Base-by-base conservation (phyloP, 495 filamentous ascomycete genomes). In the Geopyxis carbonaria region DNA sequence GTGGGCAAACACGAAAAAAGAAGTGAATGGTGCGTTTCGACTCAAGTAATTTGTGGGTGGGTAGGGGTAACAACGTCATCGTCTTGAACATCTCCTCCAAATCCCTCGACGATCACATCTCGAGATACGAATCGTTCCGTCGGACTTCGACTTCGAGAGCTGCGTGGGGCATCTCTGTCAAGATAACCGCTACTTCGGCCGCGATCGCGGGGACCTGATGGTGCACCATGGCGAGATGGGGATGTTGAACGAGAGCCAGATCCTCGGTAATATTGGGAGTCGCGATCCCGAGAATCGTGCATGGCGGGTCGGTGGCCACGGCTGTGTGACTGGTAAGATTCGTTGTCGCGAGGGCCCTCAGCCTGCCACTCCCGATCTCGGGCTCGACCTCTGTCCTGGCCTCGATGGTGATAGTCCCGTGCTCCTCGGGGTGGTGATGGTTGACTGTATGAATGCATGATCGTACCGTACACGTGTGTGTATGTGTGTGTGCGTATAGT, bases 61-160 rank as follows among this genome's bases (percentile, higher is more conserved):
- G 50, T 45, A 45, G 51, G 52, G 51, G 46, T 54, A 53, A 53
- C 51, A 56, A 56, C 52, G 51, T 56, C 55, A 51, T 56, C 52
- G 43, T 56, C 52, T 57, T 46, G 42, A 32, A 51, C 35, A 25
- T 56, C 52, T 38, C 35, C 42, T 37, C 52, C 52, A 46, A 56
- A 27, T 41, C 52, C 52, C 23, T 56, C 52, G 42, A 56, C 45
- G 34, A 56, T 56, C 30, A 56, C 52, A 47, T 56, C 52, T 36
- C 52, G 45, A 10, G 47, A 52, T 11, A 43, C 46, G 19, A 50
- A 44, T 13, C 51, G 44, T 3, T 50, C 51, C 21, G 52, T 50
- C 37, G 46, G 50, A 28, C 48, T 45, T 28, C 52, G 55, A 31
- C 46, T 51, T n/a, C 36, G 42, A 6, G 43, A 46, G 31, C 45